Evolutionary conservation across 2,329 filamentous ascomycete species (phyloP), one percentile per base, ranked within the genome.

Genomic region (Incumbomyces delicatus): DNA sequence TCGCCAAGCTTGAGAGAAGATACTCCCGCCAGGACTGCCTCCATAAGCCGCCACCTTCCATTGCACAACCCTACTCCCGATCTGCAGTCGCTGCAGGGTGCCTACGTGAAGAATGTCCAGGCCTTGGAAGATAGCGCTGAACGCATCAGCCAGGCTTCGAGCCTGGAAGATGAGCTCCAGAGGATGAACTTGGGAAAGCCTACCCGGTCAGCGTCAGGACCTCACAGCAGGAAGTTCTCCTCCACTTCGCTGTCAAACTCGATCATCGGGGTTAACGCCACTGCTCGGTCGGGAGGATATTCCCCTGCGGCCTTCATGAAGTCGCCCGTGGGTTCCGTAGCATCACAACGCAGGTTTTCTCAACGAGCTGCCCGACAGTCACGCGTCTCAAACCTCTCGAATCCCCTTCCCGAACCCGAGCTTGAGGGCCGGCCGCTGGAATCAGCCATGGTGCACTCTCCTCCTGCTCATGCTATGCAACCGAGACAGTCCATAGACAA

Each of bases 31-130:
- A 51, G 55, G 43, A 66, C 64, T 31, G 62, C 68, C 18, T 63
- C 63, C 32, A 65, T 65, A 44, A 66, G 66, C 45, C 58, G 60
- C 31, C 61, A 69, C 33, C 60, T 68, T 13, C 66, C 67, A 50
- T 62, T 73, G 47, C 67, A 64, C 47, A 70, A 72, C 57, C 71
- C 71, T 13, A 72, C 62, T 12, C 71, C 71, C 3, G 71, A 71
- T 53, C 61, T 73, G 13, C 70, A 74, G 50, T 67, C 70, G 30
- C 52, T 72, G 47, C 71, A 74, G 61, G 71, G 71, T 35, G 71
- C 71, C 20, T 72, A 73, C 49, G 56, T 66, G 27, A 67, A 66
- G 50, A 73, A 74, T 63, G 66, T 74, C 46, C 69, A 71, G 54
- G 62, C 70, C 36, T 54, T 74, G 53, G 71, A 74, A 53, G 61